These are phyloP conservation scores for Guillardia theta DNA, from an alignment of 78 protist genomes.

Conservation along the genomic window DNA sequence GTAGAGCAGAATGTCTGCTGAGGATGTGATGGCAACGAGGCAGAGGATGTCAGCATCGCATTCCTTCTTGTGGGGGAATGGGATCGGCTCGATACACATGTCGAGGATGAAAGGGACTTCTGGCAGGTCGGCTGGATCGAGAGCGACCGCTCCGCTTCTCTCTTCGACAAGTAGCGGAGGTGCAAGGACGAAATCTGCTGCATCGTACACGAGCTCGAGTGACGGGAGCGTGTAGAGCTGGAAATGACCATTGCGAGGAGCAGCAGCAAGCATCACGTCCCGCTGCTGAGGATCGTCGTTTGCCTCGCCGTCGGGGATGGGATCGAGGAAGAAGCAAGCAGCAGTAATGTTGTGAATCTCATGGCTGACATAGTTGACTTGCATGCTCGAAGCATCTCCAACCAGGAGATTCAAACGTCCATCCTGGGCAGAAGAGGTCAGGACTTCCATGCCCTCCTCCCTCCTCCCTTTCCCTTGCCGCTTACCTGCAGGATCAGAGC, in stretches of 20 bases:
- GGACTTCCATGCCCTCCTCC: too few species aligned
- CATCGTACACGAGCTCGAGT: not conserved
- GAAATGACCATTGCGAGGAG: not conserved
- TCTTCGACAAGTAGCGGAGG: not conserved
- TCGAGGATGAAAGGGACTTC: constrained; percentile 13
- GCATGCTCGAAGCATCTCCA: not conserved
- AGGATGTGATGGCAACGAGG: constrained; percentile 13
- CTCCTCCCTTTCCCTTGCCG: too few species aligned
- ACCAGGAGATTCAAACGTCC: not conserved
- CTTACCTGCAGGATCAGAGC: not conserved
- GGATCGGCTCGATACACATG: not conserved
- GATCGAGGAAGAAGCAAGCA: not conserved
- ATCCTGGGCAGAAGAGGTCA: too few species aligned
- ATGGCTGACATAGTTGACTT: not conserved
- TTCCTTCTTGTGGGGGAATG: not conserved
- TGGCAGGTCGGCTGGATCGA: not conserved
- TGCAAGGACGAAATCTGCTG: not conserved
- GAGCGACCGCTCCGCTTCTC: not conserved
- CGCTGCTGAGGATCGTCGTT: not conserved
- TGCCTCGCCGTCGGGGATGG: not conserved
- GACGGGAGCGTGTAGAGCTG: not conserved
- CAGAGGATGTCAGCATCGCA: not conserved
- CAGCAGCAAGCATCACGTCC: not conserved
- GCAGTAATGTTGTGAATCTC: not conserved
- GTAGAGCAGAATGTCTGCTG: not conserved